phyloP scores from a whole-genome alignment of 2,329 filamentous ascomycete genomes.

The Xylariales sp. region DNA sequence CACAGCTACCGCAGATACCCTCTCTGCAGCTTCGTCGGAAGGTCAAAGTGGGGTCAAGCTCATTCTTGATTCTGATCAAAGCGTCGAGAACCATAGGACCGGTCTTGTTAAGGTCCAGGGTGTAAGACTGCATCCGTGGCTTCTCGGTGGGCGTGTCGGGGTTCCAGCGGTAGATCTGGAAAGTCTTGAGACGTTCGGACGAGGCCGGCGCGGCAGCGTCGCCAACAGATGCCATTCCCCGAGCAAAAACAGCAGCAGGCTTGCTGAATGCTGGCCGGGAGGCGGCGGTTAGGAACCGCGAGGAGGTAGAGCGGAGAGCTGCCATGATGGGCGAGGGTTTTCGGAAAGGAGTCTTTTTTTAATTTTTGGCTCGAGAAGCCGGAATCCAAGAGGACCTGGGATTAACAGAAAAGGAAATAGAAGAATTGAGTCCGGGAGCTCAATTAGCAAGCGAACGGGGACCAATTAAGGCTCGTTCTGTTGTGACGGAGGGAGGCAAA shows the following conservation, averaged over 20 bases:
- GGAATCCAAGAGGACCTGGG: not conserved
- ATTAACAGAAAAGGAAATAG: not conserved
- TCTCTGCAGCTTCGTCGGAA: constrained; percentile 96
- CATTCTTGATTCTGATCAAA: constrained; percentile 97
- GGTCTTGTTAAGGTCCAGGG: constrained; percentile 96
- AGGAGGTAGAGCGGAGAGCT: constrained; percentile 55
- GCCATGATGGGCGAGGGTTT: constrained; percentile 41
- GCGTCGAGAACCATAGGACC: constrained; percentile 98
- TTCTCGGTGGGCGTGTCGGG: constrained; percentile 89
- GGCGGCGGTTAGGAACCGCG: constrained; percentile 46
- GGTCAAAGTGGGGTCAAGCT: constrained; percentile 92
- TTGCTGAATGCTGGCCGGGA: constrained; percentile 32
- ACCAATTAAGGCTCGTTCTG: constrained; percentile 2
- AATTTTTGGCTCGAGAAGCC: not conserved
- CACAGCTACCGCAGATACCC: constrained; percentile 97
- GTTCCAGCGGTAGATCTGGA: constrained; percentile 99
- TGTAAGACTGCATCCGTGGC: constrained; percentile 93
- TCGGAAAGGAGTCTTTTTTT: not conserved
- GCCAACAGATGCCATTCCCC: constrained; percentile 52
- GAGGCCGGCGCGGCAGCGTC: constrained; percentile 54
- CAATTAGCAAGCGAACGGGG: not conserved
- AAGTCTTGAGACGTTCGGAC: constrained; percentile 74
- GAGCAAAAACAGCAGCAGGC: constrained; percentile 35
- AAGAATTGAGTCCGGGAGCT: constrained; percentile 1
- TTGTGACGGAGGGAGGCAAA: too few species aligned